Evolutionary conservation across 2,329 filamentous ascomycete genomes (phyloP).

Genomic region (Rhynchosporium secalis): DNA sequence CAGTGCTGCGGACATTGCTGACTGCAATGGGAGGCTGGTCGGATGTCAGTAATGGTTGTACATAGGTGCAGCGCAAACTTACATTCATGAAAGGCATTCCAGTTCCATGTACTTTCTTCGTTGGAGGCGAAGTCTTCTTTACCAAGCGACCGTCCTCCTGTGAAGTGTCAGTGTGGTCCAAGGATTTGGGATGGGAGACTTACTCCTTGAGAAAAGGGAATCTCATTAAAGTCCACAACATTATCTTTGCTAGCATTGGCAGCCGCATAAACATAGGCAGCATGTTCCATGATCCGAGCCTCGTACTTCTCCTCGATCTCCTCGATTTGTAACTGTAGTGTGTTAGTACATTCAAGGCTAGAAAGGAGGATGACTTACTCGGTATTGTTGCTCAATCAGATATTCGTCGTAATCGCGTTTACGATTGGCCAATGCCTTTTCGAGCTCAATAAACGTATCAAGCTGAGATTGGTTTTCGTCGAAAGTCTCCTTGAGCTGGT

Average conservation of each 20-base stretch:
- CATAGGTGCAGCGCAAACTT: constrained; percentile 6
- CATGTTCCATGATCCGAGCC: constrained; percentile 28
- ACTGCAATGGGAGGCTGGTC: constrained; percentile 18
- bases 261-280: constrained; percentile 26
- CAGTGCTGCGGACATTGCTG: constrained; percentile 4
- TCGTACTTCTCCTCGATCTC: constrained; percentile 27
- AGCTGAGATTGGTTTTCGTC: constrained; percentile 21
- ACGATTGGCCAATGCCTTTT: constrained; percentile 11
- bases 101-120: constrained; percentile 21
- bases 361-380: constrained; percentile 26
- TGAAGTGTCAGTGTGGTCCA: constrained; percentile 16
- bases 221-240: constrained; percentile 24
- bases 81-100: constrained; percentile 21
- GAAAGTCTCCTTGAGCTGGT: constrained; percentile 26
- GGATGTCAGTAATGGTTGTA: constrained; percentile 9
- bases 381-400: constrained; percentile 24
- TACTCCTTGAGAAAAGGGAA: constrained; percentile 33
- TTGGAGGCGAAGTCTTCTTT: constrained; percentile 9
- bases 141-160: constrained; percentile 29
- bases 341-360: constrained; percentile 13
- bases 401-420: constrained; percentile 22
- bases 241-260: constrained; percentile 8
- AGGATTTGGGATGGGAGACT: constrained; percentile 18
- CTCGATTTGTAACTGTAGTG: constrained; percentile 25
- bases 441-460: neutral